Evolutionary conservation across 2,329 filamentous ascomycete genomes (phyloP).

Genomic region (Colletotrichum sp.): DNA sequence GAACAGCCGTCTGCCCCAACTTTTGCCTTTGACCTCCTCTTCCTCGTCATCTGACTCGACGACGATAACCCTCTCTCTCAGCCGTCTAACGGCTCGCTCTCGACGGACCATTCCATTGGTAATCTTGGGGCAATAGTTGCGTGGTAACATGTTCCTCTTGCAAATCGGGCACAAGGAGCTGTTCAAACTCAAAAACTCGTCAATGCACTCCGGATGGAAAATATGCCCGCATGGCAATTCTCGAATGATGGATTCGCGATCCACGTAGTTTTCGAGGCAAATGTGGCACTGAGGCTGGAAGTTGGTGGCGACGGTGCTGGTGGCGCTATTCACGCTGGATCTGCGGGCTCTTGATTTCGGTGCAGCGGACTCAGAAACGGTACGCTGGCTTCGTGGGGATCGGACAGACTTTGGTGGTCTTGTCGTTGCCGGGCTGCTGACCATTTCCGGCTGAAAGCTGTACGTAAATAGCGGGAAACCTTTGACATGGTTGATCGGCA

Average conservation of each 20-base stretch:
- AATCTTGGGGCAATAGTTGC: slow-evolving; percentile 69
- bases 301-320: slow-evolving; percentile 53
- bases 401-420: slow-evolving; percentile 35
- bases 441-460: slow-evolving; percentile 55
- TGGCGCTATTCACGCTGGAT: slow-evolving; percentile 37
- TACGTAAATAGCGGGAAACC: slow-evolving; percentile 83
- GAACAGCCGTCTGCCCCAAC: slow-evolving; percentile 41
- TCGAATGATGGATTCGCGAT: slow-evolving; percentile 74
- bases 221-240: slow-evolving; percentile 91
- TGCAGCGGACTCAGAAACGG: slow-evolving; percentile 8
- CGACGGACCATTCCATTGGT: slow-evolving; percentile 88
- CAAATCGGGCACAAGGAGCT: slow-evolving; percentile 92
- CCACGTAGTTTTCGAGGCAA: slow-evolving; percentile 81
- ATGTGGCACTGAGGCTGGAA: slow-evolving; percentile 89
- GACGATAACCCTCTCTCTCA: slow-evolving; percentile 58
- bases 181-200: slow-evolving; percentile 77
- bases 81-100: slow-evolving; percentile 70
- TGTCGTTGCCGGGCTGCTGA: slow-evolving; percentile 40
- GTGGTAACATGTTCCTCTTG: slow-evolving; percentile 81
- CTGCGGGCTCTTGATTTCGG: slow-evolving; percentile 39
- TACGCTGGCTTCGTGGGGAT: slow-evolving; percentile 24
- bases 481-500: slow-evolving; percentile 74
- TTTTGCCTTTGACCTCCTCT: slow-evolving; percentile 37
- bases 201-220: slow-evolving; percentile 91
- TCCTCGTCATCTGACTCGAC: slow-evolving; percentile 40